Conservation (phyloP, 164 flowering plant genomes). For the Magnolia changhungtana region DNA sequence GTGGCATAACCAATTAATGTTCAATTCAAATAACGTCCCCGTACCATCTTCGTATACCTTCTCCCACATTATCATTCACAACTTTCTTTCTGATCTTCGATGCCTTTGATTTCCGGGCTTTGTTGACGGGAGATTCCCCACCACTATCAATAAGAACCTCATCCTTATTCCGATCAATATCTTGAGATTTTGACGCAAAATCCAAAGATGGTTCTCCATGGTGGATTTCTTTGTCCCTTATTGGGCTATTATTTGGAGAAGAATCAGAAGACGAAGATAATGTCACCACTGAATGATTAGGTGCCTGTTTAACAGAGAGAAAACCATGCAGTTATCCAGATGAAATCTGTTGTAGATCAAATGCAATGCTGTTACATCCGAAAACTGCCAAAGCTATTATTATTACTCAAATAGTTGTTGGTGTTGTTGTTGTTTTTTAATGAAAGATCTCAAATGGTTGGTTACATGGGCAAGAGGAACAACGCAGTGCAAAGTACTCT, state of each 20-base stretch:
- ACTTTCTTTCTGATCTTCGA: conserved; percentile 17
- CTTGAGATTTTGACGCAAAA: conserved; percentile 5
- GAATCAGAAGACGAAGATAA: conserved; percentile 62
- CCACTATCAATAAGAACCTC: conserved; percentile 19
- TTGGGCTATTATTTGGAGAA: conserved; percentile 26
- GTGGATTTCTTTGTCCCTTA: conserved; percentile 24
- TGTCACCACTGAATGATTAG: conserved; percentile 25
- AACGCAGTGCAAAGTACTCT: too few relatives aligned
- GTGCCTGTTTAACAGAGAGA: conserved; percentile 35
- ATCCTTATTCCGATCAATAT: conserved; percentile 25
- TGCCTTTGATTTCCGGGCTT: conserved; percentile 17
- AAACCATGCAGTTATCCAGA: not conserved
- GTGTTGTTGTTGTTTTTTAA: too few relatives aligned
- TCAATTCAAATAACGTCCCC: not conserved
- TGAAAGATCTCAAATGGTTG: not conserved
- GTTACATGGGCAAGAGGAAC: too few relatives aligned
- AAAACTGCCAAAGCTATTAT: not conserved
- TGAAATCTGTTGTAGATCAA: not conserved
- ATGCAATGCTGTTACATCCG: not conserved
- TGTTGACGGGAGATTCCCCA: conserved; percentile 19
- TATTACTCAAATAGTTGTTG: not conserved
- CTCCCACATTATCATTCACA: conserved; percentile 9
- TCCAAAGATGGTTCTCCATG: conserved; percentile 16
- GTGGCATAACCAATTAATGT: not conserved
- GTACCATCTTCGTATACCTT: conserved; percentile 20